These are phyloP conservation scores for Hevea brasiliensis DNA, from an alignment of 345 rosid species.

Conservation along the genomic window DNA sequence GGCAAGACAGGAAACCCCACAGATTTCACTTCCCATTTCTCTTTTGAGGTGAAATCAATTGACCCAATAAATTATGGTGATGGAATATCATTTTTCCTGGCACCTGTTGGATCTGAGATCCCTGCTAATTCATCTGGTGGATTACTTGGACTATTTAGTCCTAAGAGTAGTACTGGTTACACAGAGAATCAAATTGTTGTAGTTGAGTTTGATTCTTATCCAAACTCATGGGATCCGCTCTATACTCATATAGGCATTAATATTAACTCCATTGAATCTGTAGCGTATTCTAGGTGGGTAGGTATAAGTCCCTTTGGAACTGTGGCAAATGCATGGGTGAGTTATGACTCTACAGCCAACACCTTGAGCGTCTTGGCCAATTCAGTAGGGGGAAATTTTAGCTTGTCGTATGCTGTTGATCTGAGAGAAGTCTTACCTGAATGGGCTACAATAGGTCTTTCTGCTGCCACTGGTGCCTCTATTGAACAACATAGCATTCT, in stretches of 20 bases:
- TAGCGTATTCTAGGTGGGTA: constrained; percentile 25
- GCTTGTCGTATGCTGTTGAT: constrained; percentile 39
- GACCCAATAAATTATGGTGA: too few species aligned
- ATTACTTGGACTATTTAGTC: constrained; percentile 37
- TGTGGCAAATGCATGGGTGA: constrained; percentile 44
- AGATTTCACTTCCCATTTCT: constrained; percentile 47
- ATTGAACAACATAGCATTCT: constrained; percentile 39
- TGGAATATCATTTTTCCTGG: constrained; percentile 41
- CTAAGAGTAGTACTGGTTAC: constrained; percentile 1
- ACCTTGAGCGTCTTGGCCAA: constrained; percentile 42
- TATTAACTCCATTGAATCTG: constrained; percentile 43
- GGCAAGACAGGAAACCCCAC: constrained; percentile 30
- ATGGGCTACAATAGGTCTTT: constrained; percentile 44
- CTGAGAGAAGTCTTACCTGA: constrained; percentile 42
- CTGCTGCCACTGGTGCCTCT: constrained; percentile 47
- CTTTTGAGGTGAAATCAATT: constrained; percentile 35
- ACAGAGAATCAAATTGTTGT: constrained; percentile 36
- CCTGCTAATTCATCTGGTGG: constrained; percentile 43
- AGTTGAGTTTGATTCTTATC: constrained; percentile 47
- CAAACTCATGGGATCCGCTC: constrained; percentile 42
- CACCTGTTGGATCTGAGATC: constrained; percentile 36
- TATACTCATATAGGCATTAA: constrained; percentile 49
- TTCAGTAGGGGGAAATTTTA: constrained; percentile 32
- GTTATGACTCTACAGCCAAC: constrained; percentile 38
- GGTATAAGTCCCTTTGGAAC: constrained; percentile 36